These are phyloP conservation scores for Magnusiomyces suaveolens DNA, from an alignment of 1,139 yeast species.

Conservation along the genomic window DNA sequence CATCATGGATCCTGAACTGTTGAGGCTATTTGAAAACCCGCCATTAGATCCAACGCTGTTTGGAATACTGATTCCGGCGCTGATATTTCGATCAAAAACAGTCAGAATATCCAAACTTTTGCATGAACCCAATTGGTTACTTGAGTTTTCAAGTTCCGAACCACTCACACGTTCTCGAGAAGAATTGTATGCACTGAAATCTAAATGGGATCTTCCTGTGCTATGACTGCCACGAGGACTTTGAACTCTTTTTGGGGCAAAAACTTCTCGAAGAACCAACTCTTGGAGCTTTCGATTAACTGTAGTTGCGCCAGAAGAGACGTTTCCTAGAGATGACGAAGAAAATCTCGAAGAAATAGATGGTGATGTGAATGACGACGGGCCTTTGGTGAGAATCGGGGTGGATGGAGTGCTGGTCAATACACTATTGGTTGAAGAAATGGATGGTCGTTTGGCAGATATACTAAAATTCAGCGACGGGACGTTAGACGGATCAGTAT, in stretches of 20 bases:
- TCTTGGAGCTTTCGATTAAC: constrained; percentile 59
- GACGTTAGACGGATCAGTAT: not conserved
- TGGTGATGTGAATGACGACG: constrained; percentile 9
- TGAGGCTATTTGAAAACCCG: not conserved
- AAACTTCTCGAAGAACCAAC: constrained; percentile 57
- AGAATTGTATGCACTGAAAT: not conserved
- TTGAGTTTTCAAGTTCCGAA: not conserved
- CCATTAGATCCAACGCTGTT: not conserved
- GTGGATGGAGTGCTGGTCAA: not conserved
- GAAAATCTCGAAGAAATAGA: constrained; percentile 1
- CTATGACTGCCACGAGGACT: not conserved
- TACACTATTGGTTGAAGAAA: not conserved
- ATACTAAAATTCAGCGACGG: not conserved
- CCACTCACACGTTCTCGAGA: not conserved
- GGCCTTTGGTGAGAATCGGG: constrained; percentile 1
- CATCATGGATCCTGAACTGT: not conserved
- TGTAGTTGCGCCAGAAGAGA: constrained; percentile 49
- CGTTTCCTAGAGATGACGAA: constrained; percentile 7
- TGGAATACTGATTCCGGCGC: not conserved
- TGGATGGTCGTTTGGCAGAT: not conserved
- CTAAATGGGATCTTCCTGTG: not conserved
- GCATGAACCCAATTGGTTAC: not conserved
- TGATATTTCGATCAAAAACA: not conserved
- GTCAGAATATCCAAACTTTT: constrained; percentile 11
- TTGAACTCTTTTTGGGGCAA: constrained; percentile 38